A percentile compares a stretch with the other conserved stretches of the same genome.
These are phyloP conservation scores for Metarhizium guizhouense DNA, from an alignment of 2,329 filamentous ascomycete genomes.

Conservation along the genomic window DNA sequence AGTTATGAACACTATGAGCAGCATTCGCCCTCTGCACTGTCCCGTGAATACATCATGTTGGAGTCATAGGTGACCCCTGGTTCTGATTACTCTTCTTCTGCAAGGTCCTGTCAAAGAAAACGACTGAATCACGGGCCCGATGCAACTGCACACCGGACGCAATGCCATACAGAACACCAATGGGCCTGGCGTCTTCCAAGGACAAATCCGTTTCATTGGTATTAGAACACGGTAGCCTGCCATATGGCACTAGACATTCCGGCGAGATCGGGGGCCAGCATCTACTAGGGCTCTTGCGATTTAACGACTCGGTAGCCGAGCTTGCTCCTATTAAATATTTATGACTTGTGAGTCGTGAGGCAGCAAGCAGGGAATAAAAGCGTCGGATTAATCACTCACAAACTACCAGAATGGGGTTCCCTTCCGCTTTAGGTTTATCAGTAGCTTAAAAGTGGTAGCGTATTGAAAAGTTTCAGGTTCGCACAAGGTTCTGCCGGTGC, in stretches of 20 bases:
- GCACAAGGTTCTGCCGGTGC: background rate
- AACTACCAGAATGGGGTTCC: background rate
- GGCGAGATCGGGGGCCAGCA: background rate
- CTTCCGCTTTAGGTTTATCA: background rate
- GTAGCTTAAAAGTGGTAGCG: background rate
- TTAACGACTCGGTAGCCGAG: background rate
- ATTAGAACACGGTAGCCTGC: background rate
- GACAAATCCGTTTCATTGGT: background rate
- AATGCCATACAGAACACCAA: background rate
- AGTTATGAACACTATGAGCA: background rate
- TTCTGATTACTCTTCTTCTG: background rate
- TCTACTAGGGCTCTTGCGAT: background rate
- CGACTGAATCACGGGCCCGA: background rate
- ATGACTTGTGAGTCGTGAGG: background rate
- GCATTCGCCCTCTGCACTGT: background rate
- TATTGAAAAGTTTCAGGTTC: background rate
- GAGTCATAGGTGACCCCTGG: background rate
- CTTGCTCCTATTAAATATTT: background rate
- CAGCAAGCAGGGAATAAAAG: background rate
- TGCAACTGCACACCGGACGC: background rate
- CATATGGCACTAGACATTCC: background rate
- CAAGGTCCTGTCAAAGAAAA: background rate
- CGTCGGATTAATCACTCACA: background rate
- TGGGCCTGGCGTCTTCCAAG: background rate
- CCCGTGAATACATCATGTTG: background rate